A percentile compares a stretch with the other conserved stretches of the same genome.
Evolutionary conservation across 805 yeast genomes (phyloP).

Genomic region (Pichia thaimueangensis): DNA sequence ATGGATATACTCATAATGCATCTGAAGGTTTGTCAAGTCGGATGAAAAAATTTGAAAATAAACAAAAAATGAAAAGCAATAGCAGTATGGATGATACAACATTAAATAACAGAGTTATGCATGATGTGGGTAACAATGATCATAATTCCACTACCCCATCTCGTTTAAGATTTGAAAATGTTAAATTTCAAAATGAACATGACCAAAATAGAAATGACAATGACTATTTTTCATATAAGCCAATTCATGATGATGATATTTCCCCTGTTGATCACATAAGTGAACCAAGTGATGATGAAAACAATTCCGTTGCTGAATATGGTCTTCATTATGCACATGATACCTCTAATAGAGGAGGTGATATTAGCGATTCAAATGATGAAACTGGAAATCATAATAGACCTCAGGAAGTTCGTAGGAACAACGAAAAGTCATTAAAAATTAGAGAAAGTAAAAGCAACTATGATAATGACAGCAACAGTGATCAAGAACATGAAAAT

Average conservation of each 20-base stretch:
- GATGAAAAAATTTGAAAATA: slow-evolving; percentile 9
- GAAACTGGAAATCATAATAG: too few species aligned
- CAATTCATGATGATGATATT: too few species aligned
- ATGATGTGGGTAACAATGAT: slow-evolving; percentile 7
- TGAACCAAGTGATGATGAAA: slow-evolving; percentile 37
- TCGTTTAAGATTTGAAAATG: background rate
- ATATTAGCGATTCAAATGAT: background rate
- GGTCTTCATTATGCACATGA: too few species aligned
- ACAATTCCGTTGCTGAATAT: too few species aligned
- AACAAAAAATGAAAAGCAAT: background rate
- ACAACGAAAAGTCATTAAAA: too few species aligned
- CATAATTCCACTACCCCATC: background rate
- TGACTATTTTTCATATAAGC: background rate
- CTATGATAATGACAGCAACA: background rate
- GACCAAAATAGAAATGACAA: background rate
- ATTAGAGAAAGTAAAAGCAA: too few species aligned
- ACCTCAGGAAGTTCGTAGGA: too few species aligned
- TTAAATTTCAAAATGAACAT: background rate
- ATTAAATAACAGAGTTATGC: background rate
- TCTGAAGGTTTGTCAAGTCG: slow-evolving; percentile 22
- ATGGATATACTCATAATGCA: slow-evolving; percentile 24
- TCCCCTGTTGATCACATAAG: slow-evolving; percentile 30
- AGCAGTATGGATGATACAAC: background rate
- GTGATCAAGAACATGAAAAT: background rate
- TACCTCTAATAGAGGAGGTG: too few species aligned